Base-by-base conservation (phyloP, 139 green algal genomes). In the Pedinophyceae sp. region DNA sequence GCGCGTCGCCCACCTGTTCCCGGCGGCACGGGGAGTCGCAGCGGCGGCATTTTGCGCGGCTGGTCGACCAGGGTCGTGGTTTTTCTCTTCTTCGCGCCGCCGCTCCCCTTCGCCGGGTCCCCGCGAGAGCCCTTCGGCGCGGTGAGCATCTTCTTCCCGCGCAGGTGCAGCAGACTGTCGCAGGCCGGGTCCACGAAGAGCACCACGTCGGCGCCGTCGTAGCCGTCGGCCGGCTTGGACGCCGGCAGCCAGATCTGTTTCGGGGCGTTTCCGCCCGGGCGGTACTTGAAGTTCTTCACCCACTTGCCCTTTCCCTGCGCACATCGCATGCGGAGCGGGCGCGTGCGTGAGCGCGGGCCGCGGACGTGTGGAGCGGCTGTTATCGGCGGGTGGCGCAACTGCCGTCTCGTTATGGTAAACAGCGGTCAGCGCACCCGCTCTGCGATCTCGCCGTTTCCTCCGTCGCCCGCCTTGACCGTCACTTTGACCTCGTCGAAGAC, bases 221-320 rank as follows among this genome's bases (percentile, higher is more conserved):
- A 52, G 2, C 80, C 80, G 34, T 82, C 71, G 7, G 68, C 75
- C 10, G 80, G 80, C 0, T 69, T 61, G 26, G 62, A 74, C 3
- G 68, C 71, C 46, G 65, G 61, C 50, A 91, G 69, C 66, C 66
- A 88, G 16, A 91, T 83, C 27, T 62, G 41, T 65, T 88, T 91
- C 10, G 70, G 20, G 67, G 66, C 49, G 58, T 68, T 79, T 18
- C 68, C 65, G 3, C 78, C 78, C 24, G 76, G 58, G 24, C 66
- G 57, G 67, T 86, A 90, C 65, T 92, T 92, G 72, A 74, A 71
- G 68, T 92, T 92, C 27, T 57, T 22, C 30, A 92, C 82, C 41
- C 39, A 74, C 20, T 66, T 71, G 27, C 80, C 80, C 10, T 55
- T 55, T 0, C 63, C 68, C n/a, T n/a, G n/a, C n/a, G n/a, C n/a